Evolutionary conservation across 176 grass and related monocot genomes (phyloP).

Genomic region (Typha latifolia): DNA sequence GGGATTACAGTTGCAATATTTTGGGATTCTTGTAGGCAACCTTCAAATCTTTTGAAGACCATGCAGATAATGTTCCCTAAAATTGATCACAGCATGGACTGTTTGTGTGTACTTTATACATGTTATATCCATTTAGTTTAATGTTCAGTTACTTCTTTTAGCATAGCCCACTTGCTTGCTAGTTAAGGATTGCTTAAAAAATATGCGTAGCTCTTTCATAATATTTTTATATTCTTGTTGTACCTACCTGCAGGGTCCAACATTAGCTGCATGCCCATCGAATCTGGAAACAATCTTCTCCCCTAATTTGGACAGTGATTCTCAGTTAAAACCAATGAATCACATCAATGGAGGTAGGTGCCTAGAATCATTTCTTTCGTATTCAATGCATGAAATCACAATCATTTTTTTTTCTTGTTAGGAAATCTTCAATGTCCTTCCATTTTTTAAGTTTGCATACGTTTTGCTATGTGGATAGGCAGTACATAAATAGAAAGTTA

Average conservation of each 20-base stretch:
- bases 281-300: slow-evolving; percentile 56
- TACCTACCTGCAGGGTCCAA: slow-evolving; percentile 38
- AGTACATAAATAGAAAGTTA: too few relatives aligned
- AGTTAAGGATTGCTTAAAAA: neutral
- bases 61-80: too few relatives aligned
- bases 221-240: slow-evolving; percentile 1
- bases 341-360: slow-evolving; percentile 41
- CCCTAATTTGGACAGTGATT: slow-evolving; percentile 44
- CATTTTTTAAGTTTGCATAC: neutral
- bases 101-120: too few relatives aligned
- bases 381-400: neutral
- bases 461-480: neutral
- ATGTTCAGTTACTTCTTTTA: neutral
- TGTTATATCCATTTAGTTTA: neutral
- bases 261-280: slow-evolving; percentile 41
- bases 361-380: neutral
- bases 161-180: neutral
- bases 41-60: too few relatives aligned
- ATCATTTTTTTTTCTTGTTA: neutral
- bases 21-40: too few relatives aligned
- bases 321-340: slow-evolving; percentile 50
- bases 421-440: neutral
- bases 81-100: too few relatives aligned
- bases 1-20: too few relatives aligned
- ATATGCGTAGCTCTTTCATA: slow-evolving; percentile 2